phyloP scores from a whole-genome alignment of 2,329 filamentous ascomycete species.

The Penicillium vulpinum region DNA sequence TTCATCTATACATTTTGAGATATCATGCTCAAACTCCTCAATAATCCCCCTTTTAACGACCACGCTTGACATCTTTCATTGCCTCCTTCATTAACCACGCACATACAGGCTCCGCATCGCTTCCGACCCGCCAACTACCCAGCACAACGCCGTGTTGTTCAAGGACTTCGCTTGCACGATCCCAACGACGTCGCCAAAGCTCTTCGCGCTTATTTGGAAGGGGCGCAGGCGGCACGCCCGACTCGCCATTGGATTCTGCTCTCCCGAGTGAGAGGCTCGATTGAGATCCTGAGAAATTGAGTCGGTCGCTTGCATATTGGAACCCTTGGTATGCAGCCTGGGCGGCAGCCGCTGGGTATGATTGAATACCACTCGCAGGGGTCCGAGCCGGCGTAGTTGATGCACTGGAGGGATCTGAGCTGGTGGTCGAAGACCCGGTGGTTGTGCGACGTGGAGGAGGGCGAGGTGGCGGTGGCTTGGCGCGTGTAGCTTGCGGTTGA shows the following conservation, averaged over 20 bases:
- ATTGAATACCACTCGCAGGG: conserved; percentile 21
- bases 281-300: conserved; percentile 24
- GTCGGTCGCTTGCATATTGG: conserved; percentile 34
- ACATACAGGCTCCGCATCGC: conserved; percentile 48
- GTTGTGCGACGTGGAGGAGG: conserved; percentile 36
- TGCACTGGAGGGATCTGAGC: conserved; percentile 13
- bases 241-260: conserved; percentile 18
- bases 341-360: conserved; percentile 29
- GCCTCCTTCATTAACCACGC: conserved; percentile 45
- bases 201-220: conserved; percentile 51
- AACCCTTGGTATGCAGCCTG: conserved; percentile 31
- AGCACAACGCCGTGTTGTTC: conserved; percentile 45
- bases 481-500: conserved; percentile 10
- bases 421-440: conserved; percentile 26
- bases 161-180: conserved; percentile 46
- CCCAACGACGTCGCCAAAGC: conserved; percentile 51
- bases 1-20: neutral
- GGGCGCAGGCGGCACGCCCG: conserved; percentile 27
- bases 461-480: conserved; percentile 32
- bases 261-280: conserved; percentile 18
- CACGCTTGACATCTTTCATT: conserved; percentile 26
- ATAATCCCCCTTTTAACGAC: neutral
- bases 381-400: conserved; percentile 6
- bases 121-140: conserved; percentile 48
- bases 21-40: neutral